These are phyloP conservation scores for Hirschfeldia incana DNA, from an alignment of 345 rosid species.

Conservation along the genomic window DNA sequence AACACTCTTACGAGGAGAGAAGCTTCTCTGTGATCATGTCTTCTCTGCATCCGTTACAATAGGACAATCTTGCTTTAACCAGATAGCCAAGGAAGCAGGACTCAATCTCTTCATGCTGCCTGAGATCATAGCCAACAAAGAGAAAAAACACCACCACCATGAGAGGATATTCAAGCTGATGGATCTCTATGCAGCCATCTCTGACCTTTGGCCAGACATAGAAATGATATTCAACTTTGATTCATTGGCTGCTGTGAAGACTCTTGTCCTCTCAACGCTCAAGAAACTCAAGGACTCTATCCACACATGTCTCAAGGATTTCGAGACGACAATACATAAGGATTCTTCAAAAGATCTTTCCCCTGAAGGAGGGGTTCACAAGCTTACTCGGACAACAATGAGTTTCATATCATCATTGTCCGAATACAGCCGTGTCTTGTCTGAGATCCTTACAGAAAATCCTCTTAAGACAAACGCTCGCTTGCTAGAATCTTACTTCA, in stretches of 20 bases:
- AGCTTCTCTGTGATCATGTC: constrained; percentile 65
- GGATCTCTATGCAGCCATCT: constrained; percentile 62
- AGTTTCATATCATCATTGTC: constrained; percentile 56
- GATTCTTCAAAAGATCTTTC: constrained; percentile 45
- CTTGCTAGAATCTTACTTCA: constrained; percentile 57
- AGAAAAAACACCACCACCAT: constrained; percentile 32
- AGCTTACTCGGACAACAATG: constrained; percentile 61
- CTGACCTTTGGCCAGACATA: constrained; percentile 63
- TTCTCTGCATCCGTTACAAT: constrained; percentile 54
- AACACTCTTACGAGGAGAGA: constrained; percentile 61
- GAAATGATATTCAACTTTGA: constrained; percentile 60
- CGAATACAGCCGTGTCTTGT: constrained; percentile 50
- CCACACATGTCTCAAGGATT: constrained; percentile 40
- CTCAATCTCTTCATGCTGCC: constrained; percentile 61
- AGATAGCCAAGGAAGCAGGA: constrained; percentile 63
- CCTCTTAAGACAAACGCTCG: constrained; percentile 40
- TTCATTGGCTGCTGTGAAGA: constrained; percentile 50
- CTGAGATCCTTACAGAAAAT: constrained; percentile 54
- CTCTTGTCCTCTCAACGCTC: constrained; percentile 52
- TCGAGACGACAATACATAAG: constrained; percentile 52
- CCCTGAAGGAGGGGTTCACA: constrained; percentile 71
- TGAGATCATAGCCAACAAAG: constrained; percentile 50
- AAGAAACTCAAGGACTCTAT: constrained; percentile 53
- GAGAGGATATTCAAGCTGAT: constrained; percentile 60
- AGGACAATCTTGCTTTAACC: constrained; percentile 67